Base-by-base conservation (phyloP, 805 yeast species). In the Cyberlindnera japonica region DNA sequence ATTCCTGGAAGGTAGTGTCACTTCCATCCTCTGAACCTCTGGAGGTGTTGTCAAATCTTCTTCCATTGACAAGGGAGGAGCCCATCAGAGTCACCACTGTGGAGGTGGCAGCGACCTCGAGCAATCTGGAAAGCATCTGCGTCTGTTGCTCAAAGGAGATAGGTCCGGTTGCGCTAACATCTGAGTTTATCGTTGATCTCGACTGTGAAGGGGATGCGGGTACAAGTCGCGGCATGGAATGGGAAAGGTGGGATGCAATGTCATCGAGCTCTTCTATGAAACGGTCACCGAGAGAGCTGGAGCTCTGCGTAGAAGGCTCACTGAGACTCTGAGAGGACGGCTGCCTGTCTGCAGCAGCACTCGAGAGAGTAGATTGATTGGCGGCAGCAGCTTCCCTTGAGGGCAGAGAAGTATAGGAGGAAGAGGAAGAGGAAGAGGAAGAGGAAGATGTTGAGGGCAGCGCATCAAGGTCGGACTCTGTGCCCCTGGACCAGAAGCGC, bases 61-160 rank as follows among this genome's bases (percentile, higher is more conserved):
- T 41, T 0, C 65, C 65, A 29, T 50, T 48, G 2, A 51, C 50
- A 11, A 41, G 31, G 3, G 57, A 29, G 2, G 58, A 33, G 9
- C 64, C 72, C 33, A 69, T 59, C 14, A 71, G 45, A 6, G 71
- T 62, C 3, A 55, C 49, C 3, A 71, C 69, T 0, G 76, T 69
- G 3, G 73, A 69, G 1, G 66, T 60, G 0, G 76, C 72, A 1
- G 75, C 75, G 16, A 68, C 52, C 15, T 72, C 71, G 22, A 71
- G 47, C 15, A 71, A 49, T 25, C 73, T 54, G 2, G 75, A 65
- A 6, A 71, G 55, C 62, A 69, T 64, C 13, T 65, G 62, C 2
- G 71, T 61, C 41, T 71, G 76, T 19, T 51, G 48, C n/a, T 49
- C 49, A 23, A 54, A 48, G 0, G 58, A 37, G 5, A 43, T 37